Conservation (phyloP, 2,329 filamentous ascomycete species). For the Fusarium sterilihyphosum region DNA sequence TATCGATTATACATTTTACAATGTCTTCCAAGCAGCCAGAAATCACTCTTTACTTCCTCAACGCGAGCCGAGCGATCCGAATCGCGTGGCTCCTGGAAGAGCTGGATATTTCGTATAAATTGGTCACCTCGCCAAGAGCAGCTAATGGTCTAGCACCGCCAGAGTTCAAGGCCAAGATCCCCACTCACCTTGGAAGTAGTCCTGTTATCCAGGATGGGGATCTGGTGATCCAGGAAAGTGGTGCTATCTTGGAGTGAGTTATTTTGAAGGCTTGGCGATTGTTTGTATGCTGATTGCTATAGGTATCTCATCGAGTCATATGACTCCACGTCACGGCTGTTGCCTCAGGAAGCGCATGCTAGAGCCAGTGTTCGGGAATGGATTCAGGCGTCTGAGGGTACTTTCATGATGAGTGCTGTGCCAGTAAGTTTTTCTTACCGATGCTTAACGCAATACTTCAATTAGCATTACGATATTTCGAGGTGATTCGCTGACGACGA, state of each 20-base stretch:
- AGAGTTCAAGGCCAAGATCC: neutral
- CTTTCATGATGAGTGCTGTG: neutral
- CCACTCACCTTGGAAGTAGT: neutral
- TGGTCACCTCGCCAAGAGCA: neutral
- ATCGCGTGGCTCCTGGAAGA: neutral
- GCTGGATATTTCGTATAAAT: fast-evolving
- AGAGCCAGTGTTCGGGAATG: neutral
- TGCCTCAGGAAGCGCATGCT: neutral
- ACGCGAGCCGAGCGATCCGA: neutral
- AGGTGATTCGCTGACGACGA: fast-evolving
- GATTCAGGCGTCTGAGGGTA: neutral
- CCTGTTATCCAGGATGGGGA: neutral
- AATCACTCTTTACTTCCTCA: neutral
- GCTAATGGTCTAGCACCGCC: neutral
- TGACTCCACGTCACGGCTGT: neutral
- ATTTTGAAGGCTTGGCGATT: fast-evolving
- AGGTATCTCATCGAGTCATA: neutral
- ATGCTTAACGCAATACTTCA: neutral
- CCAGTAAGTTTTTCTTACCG: neutral
- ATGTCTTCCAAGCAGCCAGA: neutral
- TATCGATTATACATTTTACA: fast-evolving
- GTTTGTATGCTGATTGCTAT: fast-evolving
- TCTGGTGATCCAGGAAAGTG: neutral
- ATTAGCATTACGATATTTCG: neutral
- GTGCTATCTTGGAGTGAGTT: neutral